Evolutionary conservation across 192 early-diverging fungal genomes (phyloP).

Genomic region (Backusella tarrabulga): DNA sequence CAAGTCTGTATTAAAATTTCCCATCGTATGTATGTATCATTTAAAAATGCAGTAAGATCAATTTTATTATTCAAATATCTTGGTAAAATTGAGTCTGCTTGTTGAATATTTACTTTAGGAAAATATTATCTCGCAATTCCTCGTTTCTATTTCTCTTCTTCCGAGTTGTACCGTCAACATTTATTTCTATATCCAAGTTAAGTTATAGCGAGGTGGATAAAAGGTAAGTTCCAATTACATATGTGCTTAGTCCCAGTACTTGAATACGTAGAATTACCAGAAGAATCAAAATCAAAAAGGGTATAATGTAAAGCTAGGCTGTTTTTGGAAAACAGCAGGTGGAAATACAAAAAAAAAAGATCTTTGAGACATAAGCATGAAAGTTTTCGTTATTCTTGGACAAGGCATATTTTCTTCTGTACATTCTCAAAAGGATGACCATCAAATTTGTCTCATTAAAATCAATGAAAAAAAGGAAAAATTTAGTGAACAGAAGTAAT

Average conservation of each 20-base stretch:
- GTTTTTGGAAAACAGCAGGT: background rate
- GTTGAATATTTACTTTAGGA: too few relatives aligned
- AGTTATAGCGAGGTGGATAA: background rate
- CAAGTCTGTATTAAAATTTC: background rate
- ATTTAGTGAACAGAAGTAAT: background rate
- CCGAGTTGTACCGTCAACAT: background rate
- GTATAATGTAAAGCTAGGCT: background rate
- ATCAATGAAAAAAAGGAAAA: background rate
- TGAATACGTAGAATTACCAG: background rate
- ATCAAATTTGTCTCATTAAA: background rate
- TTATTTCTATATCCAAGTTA: too few relatives aligned
- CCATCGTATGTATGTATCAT: too few relatives aligned
- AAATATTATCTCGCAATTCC: too few relatives aligned
- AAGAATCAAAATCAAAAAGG: background rate
- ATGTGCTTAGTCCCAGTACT: background rate
- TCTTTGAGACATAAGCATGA: background rate
- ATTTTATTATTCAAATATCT: too few relatives aligned
- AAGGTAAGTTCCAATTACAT: background rate
- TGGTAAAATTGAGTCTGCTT: too few relatives aligned
- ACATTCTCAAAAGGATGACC: background rate
- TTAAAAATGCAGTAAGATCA: too few relatives aligned
- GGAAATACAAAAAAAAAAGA: background rate
- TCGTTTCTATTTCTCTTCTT: too few relatives aligned
- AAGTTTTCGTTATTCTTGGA: background rate
- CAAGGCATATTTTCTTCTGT: background rate